Percentiles rank a stretch among this genome's conserved stretches.
Evolutionary conservation across 78 protist species (phyloP).

Genomic region (Tieghemostelium lacteum): DNA sequence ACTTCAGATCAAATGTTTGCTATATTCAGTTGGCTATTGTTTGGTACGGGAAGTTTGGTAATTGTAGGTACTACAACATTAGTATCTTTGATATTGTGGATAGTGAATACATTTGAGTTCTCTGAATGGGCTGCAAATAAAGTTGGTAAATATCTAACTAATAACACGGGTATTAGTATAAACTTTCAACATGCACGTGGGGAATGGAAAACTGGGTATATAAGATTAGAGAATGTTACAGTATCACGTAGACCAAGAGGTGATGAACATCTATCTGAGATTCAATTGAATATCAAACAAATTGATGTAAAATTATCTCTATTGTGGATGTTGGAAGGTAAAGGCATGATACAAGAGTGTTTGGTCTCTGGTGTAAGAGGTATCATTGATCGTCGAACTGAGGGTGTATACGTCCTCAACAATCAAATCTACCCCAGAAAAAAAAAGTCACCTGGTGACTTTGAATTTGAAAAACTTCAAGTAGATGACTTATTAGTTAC

Average conservation of each 20-base stretch:
- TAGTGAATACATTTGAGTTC: slow-evolving; percentile 69
- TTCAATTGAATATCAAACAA: slow-evolving; percentile 57
- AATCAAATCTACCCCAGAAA: slow-evolving; percentile 52
- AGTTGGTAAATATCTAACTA: slow-evolving; percentile 62
- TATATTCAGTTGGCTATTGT: slow-evolving; percentile 47
- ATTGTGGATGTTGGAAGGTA: slow-evolving; percentile 68
- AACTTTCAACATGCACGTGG: slow-evolving; percentile 67
- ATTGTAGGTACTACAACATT: slow-evolving; percentile 59
- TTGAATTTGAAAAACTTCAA: slow-evolving; percentile 45
- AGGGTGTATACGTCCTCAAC: slow-evolving; percentile 36
- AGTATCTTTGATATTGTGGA: slow-evolving; percentile 44
- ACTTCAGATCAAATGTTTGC: slow-evolving; percentile 68
- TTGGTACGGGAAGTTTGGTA: slow-evolving; percentile 69
- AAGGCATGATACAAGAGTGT: slow-evolving; percentile 69
- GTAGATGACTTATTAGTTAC: slow-evolving; percentile 50
- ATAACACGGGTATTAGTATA: slow-evolving; percentile 68
- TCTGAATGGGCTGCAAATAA: slow-evolving; percentile 69
- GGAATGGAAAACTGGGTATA: slow-evolving; percentile 54
- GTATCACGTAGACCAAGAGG: slow-evolving; percentile 71
- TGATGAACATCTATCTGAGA: slow-evolving; percentile 58
- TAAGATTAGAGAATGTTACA: slow-evolving; percentile 57
- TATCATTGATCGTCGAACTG: slow-evolving; percentile 62
- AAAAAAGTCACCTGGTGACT: slow-evolving; percentile 66
- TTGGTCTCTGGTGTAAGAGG: slow-evolving; percentile 57
- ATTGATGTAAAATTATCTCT: slow-evolving; percentile 49